A percentile compares a stretch with the other conserved stretches of the same genome.
Conservation (phyloP, 495 filamentous ascomycete genomes). For the Evernia prunastri region DNA sequence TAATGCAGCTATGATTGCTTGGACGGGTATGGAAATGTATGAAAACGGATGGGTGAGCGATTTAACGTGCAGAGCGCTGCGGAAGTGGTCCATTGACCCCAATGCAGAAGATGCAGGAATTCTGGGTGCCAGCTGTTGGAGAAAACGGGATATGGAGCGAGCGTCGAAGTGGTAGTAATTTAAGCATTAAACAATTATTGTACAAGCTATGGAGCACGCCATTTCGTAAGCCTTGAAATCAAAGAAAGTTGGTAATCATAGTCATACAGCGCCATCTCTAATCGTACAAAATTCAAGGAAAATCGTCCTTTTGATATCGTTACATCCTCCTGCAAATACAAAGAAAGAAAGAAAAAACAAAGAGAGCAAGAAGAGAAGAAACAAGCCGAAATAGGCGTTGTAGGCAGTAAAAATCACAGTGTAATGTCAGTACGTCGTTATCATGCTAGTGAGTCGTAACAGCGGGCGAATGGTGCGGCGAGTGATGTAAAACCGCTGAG, state of each 20-base stretch:
- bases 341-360: background rate
- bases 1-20: constrained; percentile 98
- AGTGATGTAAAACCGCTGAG: constrained; percentile 1
- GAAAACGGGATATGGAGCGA: background rate
- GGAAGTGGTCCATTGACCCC: constrained; percentile 75
- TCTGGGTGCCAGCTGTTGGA: constrained; percentile 41
- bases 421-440: background rate
- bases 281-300: background rate
- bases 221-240: background rate
- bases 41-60: constrained; percentile 64
- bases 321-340: background rate
- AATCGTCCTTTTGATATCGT: background rate
- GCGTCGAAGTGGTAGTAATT: background rate
- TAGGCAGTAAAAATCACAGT: background rate
- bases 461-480: constrained; percentile 6
- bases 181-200: constrained; percentile 1
- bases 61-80: constrained; percentile 50
- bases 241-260: constrained; percentile 6
- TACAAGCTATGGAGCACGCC: background rate
- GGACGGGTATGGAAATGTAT: constrained; percentile 90
- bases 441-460: constrained; percentile 15
- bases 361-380: background rate
- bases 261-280: constrained; percentile 2
- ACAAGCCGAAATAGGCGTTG: background rate
- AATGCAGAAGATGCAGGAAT: constrained; percentile 46